Conservation (phyloP, 2,329 filamentous ascomycete species). For the Ustilaginoidea virens region DNA sequence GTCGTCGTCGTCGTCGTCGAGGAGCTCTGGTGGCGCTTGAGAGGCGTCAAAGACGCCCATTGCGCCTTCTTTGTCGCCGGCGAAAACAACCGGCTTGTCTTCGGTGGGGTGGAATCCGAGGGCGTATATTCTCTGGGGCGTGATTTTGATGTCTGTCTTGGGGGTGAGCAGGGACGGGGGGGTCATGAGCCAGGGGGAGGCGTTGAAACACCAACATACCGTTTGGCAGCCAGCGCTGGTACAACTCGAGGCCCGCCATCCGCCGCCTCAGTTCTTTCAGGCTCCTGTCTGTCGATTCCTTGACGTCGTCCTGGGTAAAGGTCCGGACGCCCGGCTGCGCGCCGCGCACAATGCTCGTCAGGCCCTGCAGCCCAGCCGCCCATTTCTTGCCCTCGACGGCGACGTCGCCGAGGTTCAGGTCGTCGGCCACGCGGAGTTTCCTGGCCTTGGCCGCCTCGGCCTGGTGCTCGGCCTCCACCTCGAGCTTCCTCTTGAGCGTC, state of each 20-base stretch:
- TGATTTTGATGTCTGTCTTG: constrained; percentile 70
- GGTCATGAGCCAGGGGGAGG: too few relatives aligned
- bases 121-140: constrained; percentile 72
- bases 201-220: too few relatives aligned
- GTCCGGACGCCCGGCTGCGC: constrained; percentile 73
- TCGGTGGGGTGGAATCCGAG: constrained; percentile 78
- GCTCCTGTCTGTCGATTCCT: constrained; percentile 62
- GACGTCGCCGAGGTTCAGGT: constrained; percentile 61
- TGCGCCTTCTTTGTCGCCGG: constrained; percentile 85
- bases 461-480: constrained; percentile 30
- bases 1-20: constrained; percentile 54
- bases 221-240: constrained; percentile 71
- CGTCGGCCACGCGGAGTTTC: constrained; percentile 33
- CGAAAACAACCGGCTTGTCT: constrained; percentile 79
- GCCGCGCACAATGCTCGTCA: constrained; percentile 41
- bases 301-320: constrained; percentile 71
- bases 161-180: neutral
- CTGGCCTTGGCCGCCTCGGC: constrained; percentile 38
- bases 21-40: constrained; percentile 44
- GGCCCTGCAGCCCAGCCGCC: constrained; percentile 50
- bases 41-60: constrained; percentile 85
- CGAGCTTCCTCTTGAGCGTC: constrained; percentile 32
- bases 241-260: constrained; percentile 65
- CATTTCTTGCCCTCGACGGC: constrained; percentile 67
- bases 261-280: constrained; percentile 57